Evolutionary conservation across 768 basidiomycete genomes (phyloP).

Genomic region (Tylopilus rubrobrunneus): DNA sequence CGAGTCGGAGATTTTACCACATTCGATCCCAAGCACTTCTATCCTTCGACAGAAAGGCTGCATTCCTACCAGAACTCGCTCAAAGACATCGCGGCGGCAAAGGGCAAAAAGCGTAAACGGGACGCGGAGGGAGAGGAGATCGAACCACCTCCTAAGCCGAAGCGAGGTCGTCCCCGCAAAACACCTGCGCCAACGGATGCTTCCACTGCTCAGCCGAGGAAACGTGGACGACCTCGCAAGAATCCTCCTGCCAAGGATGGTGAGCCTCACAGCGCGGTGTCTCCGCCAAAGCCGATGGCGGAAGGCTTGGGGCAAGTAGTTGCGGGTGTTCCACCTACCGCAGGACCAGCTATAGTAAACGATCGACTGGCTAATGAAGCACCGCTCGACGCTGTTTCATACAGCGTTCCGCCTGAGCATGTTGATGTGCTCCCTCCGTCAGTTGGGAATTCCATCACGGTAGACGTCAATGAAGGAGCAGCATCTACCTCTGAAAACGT

Average conservation of each 20-base stretch:
- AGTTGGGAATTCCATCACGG: background rate
- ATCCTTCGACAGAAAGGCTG: conserved; percentile 40
- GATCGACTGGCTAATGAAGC: background rate
- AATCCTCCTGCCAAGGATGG: conserved; percentile 4
- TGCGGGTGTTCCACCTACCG: background rate
- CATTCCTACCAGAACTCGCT: conserved; percentile 47
- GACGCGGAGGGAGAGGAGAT: conserved; percentile 23
- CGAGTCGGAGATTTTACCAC: conserved; percentile 52
- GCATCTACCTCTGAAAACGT: background rate
- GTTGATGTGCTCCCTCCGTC: background rate
- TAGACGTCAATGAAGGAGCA: background rate
- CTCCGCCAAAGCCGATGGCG: background rate
- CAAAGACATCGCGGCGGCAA: conserved; percentile 30
- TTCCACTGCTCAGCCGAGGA: conserved; percentile 26
- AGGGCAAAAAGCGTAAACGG: conserved; percentile 31
- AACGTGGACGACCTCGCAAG: conserved; percentile 35
- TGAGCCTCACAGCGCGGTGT: background rate
- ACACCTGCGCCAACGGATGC: conserved; percentile 9
- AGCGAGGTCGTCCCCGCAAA: conserved; percentile 58
- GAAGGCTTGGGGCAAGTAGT: background rate
- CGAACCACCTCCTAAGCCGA: conserved; percentile 30
- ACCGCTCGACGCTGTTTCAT: background rate
- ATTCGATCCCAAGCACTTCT: conserved; percentile 51
- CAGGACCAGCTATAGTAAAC: background rate
- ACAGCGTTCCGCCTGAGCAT: background rate